Conservation (phyloP, 148 eudicot genomes). For the Polygonum maritimum region DNA sequence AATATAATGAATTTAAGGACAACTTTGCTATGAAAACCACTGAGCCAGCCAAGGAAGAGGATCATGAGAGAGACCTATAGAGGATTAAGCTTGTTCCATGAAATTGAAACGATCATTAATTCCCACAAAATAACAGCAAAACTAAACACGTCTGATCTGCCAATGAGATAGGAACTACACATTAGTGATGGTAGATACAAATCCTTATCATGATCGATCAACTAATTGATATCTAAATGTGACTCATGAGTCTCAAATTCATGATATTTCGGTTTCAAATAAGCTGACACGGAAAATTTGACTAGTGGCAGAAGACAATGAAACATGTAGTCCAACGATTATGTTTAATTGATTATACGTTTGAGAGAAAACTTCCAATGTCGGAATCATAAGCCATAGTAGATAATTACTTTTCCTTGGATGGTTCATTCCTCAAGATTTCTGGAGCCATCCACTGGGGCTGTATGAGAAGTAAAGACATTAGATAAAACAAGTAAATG, state of each 20-base stretch:
- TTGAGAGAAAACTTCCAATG: neutral
- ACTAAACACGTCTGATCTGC: conserved; percentile 88
- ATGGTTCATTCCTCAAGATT: conserved; percentile 75
- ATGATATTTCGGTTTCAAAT: neutral
- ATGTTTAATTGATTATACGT: neutral
- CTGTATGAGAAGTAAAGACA: conserved; percentile 27
- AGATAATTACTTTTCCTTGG: conserved; percentile 50
- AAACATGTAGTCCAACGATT: neutral
- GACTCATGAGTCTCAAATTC: neutral
- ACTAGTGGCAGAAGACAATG: neutral
- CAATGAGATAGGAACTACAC: neutral
- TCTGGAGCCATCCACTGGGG: conserved; percentile 99
- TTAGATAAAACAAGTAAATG: neutral
- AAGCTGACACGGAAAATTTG: neutral
- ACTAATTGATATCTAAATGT: neutral
- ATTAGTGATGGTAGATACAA: neutral
- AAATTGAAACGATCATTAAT: conserved; percentile 57
- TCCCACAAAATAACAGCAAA: conserved; percentile 88
- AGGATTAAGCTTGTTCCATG: conserved; percentile 65
- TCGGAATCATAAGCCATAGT: neutral
- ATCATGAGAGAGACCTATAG: conserved; percentile 43
- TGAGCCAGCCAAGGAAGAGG: neutral
- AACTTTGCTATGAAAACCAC: neutral
- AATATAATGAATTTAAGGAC: neutral
- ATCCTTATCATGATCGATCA: neutral